Conservation (phyloP, 139 green algal genomes). For the Chlorella sp. region DNA sequence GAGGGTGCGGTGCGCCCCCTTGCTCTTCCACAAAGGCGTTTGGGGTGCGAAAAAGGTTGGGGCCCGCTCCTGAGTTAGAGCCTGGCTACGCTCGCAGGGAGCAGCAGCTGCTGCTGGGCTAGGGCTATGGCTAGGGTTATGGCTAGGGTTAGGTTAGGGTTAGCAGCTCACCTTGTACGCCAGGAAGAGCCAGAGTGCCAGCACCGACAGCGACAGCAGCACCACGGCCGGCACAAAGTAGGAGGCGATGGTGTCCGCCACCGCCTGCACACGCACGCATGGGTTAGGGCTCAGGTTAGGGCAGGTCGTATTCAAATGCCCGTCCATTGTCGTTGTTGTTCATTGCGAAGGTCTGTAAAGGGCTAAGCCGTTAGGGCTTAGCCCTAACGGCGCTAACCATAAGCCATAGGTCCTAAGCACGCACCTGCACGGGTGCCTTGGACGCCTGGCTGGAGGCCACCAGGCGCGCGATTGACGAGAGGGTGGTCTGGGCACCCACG, state of each 20-base stretch:
- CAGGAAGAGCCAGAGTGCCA: constrained; percentile 16
- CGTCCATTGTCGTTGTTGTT: too few relatives aligned
- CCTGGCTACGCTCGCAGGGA: too few relatives aligned
- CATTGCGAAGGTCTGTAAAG: background rate
- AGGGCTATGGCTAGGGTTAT: too few relatives aligned
- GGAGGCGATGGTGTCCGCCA: constrained; percentile 74
- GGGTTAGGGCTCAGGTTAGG: too few relatives aligned
- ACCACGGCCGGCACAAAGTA: constrained; percentile 88
- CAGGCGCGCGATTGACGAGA: constrained; percentile 87
- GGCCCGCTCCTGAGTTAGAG: too few relatives aligned
- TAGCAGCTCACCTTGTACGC: constrained; percentile 12
- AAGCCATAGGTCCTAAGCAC: constrained; percentile 7
- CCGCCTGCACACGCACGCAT: constrained; percentile 60
- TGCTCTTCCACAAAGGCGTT: too few relatives aligned
- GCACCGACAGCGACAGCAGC: constrained; percentile 3
- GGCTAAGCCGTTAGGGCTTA: background rate
- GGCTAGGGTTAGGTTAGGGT: too few relatives aligned
- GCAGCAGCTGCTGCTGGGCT: too few relatives aligned
- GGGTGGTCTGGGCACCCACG: constrained; percentile 48
- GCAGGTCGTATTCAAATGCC: too few relatives aligned
- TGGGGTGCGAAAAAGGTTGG: too few relatives aligned
- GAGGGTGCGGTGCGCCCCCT: too few relatives aligned
- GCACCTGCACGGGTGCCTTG: constrained; percentile 93
- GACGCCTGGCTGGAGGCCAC: constrained; percentile 86
- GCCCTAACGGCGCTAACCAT: background rate